A percentile compares a stretch with the other conserved stretches of the same genome.
Conservation (phyloP, 805 yeast genomes). For the Metschnikowia vanudenii region DNA sequence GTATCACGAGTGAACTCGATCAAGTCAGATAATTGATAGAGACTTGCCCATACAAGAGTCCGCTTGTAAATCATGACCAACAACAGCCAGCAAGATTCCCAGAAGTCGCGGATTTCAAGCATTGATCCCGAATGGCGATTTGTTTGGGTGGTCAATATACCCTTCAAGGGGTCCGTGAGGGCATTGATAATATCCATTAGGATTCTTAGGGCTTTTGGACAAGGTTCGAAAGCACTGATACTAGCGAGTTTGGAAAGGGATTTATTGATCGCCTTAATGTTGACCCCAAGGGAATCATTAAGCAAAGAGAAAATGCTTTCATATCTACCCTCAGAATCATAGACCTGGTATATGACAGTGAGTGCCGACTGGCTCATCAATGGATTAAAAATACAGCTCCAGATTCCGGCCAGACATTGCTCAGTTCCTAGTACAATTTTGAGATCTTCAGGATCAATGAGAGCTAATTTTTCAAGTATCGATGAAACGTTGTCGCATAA, state of each 20-base stretch:
- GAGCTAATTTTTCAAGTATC: slow-evolving; percentile 33
- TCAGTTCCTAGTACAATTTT: slow-evolving; percentile 23
- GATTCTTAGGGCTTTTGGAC: slow-evolving; percentile 71
- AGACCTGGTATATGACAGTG: slow-evolving; percentile 69
- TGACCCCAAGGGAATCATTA: slow-evolving; percentile 39
- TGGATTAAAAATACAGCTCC: slow-evolving; percentile 74
- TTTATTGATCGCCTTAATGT: slow-evolving; percentile 48
- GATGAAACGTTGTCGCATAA: slow-evolving; percentile 23
- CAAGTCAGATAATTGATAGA: slow-evolving; percentile 53
- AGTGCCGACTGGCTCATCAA: slow-evolving; percentile 67
- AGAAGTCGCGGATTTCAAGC: slow-evolving; percentile 42
- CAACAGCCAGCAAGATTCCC: slow-evolving; percentile 75
- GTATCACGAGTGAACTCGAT: slow-evolving; percentile 86
- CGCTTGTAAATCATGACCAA: slow-evolving; percentile 63
- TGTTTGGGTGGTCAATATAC: slow-evolving; percentile 39
- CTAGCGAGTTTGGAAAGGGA: slow-evolving; percentile 46
- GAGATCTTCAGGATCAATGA: slow-evolving; percentile 29
- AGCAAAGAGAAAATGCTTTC: slow-evolving; percentile 68
- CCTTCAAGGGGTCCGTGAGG: slow-evolving; percentile 64
- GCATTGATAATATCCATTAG: slow-evolving; percentile 69
- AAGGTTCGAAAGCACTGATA: slow-evolving; percentile 61
- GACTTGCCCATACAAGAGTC: slow-evolving; percentile 74
- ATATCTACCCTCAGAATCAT: slow-evolving; percentile 69
- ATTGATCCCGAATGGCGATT: slow-evolving; percentile 6
- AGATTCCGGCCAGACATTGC: slow-evolving; percentile 56